These are phyloP conservation scores for Cladophialophora carrionii DNA, from an alignment of 2,329 filamentous ascomycete genomes.

Conservation along the genomic window DNA sequence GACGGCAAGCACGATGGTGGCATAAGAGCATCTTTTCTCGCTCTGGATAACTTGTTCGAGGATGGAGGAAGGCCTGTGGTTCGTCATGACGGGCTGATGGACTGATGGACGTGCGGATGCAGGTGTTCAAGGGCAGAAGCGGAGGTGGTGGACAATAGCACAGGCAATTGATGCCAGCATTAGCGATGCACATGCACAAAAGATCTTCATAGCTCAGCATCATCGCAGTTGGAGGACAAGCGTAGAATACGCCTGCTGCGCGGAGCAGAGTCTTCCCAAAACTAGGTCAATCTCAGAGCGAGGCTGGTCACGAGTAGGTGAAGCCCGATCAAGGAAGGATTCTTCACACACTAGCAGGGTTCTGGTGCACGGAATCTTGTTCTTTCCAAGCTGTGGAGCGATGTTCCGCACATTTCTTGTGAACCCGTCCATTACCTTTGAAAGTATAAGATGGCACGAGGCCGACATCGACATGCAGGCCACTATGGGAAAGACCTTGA, in stretches of 20 bases:
- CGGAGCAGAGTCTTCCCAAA: neutral
- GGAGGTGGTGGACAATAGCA: neutral
- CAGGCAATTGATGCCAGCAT: neutral
- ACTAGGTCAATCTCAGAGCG: neutral
- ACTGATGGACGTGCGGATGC: neutral
- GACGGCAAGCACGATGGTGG: slow-evolving; percentile 90
- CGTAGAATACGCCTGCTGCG: neutral
- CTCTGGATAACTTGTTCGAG: neutral
- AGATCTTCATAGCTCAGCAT: neutral
- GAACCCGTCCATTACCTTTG: neutral
- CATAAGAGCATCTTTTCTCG: slow-evolving; percentile 60
- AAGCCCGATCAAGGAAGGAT: neutral
- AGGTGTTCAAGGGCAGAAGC: neutral
- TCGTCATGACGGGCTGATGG: neutral
- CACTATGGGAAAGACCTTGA: neutral
- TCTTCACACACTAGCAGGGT: neutral
- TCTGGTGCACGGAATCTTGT: neutral
- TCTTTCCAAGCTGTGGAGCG: neutral
- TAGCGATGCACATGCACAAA: neutral
- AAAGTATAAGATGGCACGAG: neutral
- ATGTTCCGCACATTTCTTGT: neutral
- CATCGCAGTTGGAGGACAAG: neutral
- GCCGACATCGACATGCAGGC: neutral
- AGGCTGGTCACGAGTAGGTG: neutral
- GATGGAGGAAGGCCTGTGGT: neutral